These are phyloP conservation scores for Plectosphaerella cucumerina DNA, from an alignment of 2,329 filamentous ascomycete genomes.

Conservation along the genomic window DNA sequence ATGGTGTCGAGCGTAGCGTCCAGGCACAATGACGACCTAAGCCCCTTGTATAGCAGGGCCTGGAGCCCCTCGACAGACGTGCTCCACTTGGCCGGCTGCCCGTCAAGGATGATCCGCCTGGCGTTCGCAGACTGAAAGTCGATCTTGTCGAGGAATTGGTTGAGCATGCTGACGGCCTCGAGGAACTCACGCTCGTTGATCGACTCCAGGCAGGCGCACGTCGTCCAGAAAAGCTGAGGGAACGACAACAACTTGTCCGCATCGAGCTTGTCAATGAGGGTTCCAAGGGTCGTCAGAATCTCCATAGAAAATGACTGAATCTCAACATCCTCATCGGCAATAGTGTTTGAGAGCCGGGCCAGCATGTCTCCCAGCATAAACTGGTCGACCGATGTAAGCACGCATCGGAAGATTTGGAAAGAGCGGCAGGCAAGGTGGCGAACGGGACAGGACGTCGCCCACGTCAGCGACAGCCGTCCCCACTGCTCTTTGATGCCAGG, in stretches of 20 bases:
- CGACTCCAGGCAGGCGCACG: conserved; percentile 90
- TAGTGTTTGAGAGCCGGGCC: conserved; percentile 89
- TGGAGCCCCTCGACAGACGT: conserved; percentile 84
- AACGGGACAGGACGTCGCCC: conserved; percentile 96
- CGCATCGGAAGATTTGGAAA: conserved; percentile 95
- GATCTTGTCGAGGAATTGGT: conserved; percentile 78
- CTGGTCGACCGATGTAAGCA: conserved; percentile 85
- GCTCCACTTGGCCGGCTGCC: conserved; percentile 83
- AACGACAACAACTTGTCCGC: conserved; percentile 79
- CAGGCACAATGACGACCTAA: conserved; percentile 81
- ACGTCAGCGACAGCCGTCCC: conserved; percentile 84
- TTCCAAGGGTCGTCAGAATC: conserved; percentile 89
- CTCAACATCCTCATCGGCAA: conserved; percentile 89
- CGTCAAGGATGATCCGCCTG: conserved; percentile 68
- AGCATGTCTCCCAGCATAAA: conserved; percentile 97
- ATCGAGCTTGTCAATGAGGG: conserved; percentile 81
- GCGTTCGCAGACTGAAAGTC: conserved; percentile 70
- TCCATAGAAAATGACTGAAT: conserved; percentile 98
- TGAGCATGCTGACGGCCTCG: conserved; percentile 87
- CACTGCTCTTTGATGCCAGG: conserved; percentile 86
- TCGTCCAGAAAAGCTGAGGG: conserved; percentile 96
- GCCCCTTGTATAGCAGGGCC: conserved; percentile 81
- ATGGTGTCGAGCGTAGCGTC: conserved; percentile 73
- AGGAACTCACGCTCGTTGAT: conserved; percentile 95
- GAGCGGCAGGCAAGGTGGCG: conserved; percentile 92